Evolutionary conservation across 352 stramenopile genomes (phyloP), one percentile per base, ranked within the genome.

Genomic region (Globisporangium sylvaticum): DNA sequence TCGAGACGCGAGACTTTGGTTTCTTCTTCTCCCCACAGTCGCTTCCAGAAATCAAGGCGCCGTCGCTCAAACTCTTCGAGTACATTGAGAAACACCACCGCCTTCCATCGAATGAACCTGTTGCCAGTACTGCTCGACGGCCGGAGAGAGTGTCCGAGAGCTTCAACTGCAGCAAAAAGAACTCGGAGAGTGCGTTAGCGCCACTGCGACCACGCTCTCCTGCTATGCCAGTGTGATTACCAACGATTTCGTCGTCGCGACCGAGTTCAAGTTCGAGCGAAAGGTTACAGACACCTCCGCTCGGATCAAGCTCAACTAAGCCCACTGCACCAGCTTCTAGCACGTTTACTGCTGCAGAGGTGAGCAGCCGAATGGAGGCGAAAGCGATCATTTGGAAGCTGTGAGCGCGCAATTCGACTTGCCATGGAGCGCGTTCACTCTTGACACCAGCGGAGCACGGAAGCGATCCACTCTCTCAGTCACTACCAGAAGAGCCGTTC

Each of bases 11-110:
- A 4, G 29, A 42, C 15, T 15, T 15, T 42, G 34, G 10, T 6
- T 5, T 32, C 7, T 64, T 53, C 18, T 80, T 62, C 67, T 82
- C 78, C 61, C 69, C 66, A 37, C 73, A 42, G 32, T 67, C 62
- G 15, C 64, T 87, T 3, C 71, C 75, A 20, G 59, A 65, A 20
- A 67, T 89, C 54, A 80, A 77, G 68, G 67, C 76, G 20, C 81
- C 79, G 24, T 72, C 79, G 20, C 72, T 92, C 48, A 89, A 78
- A 59, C 64, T 83, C 14, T 91, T 92, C 50, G 68, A 78, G 52
- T 72, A 77, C 44, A 82, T 92, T 42, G 77, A 90, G 67, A 63
- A 60, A 29, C 50, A 42, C 52, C 22, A 64, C 27, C 8, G 25
- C 8, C 14, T 20, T 29, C 7, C 2, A 5, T 42, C 46, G 50